phyloP scores from a whole-genome alignment of 345 rosid species.

The Gossypium australe region DNA sequence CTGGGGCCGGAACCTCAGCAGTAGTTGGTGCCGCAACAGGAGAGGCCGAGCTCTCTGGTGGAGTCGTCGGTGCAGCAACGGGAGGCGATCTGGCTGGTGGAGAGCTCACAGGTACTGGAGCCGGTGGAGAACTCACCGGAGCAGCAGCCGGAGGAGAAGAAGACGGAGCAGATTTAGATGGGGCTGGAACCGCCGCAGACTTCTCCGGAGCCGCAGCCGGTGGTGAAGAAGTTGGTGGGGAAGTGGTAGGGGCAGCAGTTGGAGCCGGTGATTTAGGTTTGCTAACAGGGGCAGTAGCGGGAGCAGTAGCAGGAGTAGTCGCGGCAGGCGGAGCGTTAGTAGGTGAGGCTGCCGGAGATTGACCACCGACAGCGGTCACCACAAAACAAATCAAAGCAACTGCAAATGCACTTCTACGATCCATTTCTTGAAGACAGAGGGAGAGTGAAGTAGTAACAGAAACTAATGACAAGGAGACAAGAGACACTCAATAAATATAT shows the following conservation, averaged over 20 bases:
- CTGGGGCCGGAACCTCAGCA: conserved; percentile 64
- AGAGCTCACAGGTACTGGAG: conserved; percentile 27
- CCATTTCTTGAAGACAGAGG: conserved; percentile 6
- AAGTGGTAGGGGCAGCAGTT: conserved; percentile 19
- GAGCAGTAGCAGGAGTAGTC: background rate
- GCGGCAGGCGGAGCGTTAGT: background rate
- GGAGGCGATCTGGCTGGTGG: conserved; percentile 32
- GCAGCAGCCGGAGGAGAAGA: conserved; percentile 17
- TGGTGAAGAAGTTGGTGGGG: conserved; percentile 14
- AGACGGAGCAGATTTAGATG: background rate
- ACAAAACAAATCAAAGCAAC: conserved; percentile 36
- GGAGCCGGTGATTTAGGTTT: conserved; percentile 22
- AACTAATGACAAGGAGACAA: background rate
- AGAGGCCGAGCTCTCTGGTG: conserved; percentile 18
- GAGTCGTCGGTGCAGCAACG: conserved; percentile 25
- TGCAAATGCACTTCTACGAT: conserved; percentile 22
- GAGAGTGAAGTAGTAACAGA: background rate
- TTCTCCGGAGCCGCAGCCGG: background rate
- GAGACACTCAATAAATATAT: background rate
- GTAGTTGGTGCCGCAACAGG: conserved; percentile 14
- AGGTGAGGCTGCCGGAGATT: conserved; percentile 46
- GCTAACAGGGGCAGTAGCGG: background rate
- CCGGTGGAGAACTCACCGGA: conserved; percentile 10
- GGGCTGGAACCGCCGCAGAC: background rate
- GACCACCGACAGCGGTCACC: conserved; percentile 45